phyloP scores from a whole-genome alignment of 495 filamentous ascomycete species.

The Tuber indicum region DNA sequence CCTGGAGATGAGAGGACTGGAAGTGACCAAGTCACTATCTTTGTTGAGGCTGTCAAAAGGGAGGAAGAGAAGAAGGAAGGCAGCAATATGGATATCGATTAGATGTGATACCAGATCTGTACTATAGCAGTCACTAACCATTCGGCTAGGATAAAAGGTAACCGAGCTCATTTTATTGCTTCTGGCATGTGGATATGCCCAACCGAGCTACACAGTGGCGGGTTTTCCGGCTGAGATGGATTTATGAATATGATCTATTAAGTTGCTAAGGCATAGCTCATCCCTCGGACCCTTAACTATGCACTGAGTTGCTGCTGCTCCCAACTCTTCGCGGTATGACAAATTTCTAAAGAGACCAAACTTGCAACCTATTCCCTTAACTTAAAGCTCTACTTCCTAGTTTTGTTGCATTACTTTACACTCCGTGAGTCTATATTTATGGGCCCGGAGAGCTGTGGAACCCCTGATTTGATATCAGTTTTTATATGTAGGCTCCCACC shows the following conservation, averaged over 20 bases:
- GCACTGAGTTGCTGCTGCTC: not conserved
- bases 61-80: slow-evolving; percentile 53
- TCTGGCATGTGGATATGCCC: not conserved
- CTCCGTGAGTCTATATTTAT: not conserved
- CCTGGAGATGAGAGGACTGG: slow-evolving; percentile 69
- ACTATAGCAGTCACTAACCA: not conserved
- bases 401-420: not conserved
- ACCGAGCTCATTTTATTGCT: not conserved
- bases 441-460: not conserved
- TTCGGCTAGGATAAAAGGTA: not conserved
- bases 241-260: not conserved
- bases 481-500: not conserved
- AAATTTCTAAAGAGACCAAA: too few relatives aligned
- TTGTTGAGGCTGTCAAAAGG: slow-evolving; percentile 78
- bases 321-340: too few relatives aligned
- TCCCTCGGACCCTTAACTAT: not conserved
- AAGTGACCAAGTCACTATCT: slow-evolving; percentile 80
- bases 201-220: not conserved
- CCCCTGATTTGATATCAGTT: not conserved
- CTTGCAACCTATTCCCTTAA: not conserved
- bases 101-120: not conserved
- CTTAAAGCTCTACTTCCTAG: not conserved
- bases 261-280: not conserved
- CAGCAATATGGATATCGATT: slow-evolving; percentile 29
- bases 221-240: not conserved